Evolutionary conservation across 441 rosid species (phyloP).

Genomic region (Codiaeum variegatum): DNA sequence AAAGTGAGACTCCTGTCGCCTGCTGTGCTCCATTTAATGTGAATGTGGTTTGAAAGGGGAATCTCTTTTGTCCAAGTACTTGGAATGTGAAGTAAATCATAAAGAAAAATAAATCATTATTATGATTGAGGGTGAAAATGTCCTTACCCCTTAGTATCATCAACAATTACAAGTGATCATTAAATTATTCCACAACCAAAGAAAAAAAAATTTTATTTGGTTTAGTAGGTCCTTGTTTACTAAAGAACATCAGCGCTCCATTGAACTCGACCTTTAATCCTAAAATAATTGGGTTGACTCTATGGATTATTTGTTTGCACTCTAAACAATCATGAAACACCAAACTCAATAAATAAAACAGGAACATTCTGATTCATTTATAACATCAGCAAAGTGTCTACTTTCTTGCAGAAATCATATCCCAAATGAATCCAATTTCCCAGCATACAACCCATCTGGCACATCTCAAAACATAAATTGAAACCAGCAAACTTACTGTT

Average conservation of each 20-base stretch:
- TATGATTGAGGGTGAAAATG: not conserved
- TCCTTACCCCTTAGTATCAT: not conserved
- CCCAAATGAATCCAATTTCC: not conserved
- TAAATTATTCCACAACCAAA: not conserved
- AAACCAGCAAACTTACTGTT: conserved; percentile 64
- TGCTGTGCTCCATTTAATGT: not conserved
- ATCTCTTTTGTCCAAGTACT: not conserved
- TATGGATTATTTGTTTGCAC: no score
- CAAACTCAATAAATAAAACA: not conserved
- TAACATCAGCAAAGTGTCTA: not conserved
- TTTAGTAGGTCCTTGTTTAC: not conserved
- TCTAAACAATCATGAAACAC: no score
- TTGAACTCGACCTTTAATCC: no score
- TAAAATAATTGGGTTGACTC: no score
- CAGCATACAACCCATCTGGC: not conserved
- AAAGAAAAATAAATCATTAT: not conserved
- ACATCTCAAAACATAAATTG: conserved; percentile 7
- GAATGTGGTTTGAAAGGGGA: not conserved
- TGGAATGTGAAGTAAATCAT: not conserved
- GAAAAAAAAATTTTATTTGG: not conserved
- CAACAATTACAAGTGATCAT: not conserved
- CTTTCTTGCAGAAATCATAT: not conserved
- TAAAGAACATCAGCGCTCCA: no score
- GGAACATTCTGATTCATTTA: not conserved
- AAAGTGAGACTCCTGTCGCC: not conserved